Evolutionary conservation across 805 yeast species (phyloP), one percentile per base, ranked within the genome.

Genomic region (Starmerella cellae): DNA sequence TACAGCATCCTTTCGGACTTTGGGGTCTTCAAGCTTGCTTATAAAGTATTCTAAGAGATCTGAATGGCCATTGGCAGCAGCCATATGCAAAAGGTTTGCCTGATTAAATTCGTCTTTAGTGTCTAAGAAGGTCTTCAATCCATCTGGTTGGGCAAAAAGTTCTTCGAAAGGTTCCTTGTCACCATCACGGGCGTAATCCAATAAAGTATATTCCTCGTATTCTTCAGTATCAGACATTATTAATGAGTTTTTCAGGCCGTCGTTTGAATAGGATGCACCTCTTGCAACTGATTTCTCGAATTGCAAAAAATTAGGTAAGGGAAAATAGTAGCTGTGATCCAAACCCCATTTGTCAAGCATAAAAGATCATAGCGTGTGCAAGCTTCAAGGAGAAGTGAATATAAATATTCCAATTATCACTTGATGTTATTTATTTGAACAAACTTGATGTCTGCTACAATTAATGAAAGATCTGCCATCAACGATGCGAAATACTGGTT

Each of bases 61-160:
- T 4, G 65, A 49, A 58, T 88, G 94, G 1, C 96, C 98, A 62
- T 91, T 91, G 22, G 93, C 98, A 20, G 93, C 77, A 0, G 97
- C 96, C 87, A 83, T 82, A 59, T 91, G 99, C 38, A 91, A 64
- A 6, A 94, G 80, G 0, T 95, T 82, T 39, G 82, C 74, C 31
- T 69, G 59, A 2, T 87, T 69, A 41, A 60, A 65, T 37, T 75
- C 77, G 52, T 87, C 94, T 49, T 68, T 67, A 50, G 80, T 76
- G 68, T 38, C 73, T 71, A 39, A 73, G 64, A 53, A 66, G 14
- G 45, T 41, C 8, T 36, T 45, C 16, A 51, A 48, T 19, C 53
- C 53, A 23, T 54, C 49, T 11, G 42, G 39, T 41, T 73, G 73
- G 16, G 70, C 65, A 53, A 91, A 80, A 32, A 82, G 74, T 47